Evolutionary conservation across 495 filamentous ascomycete species (phyloP).

Genomic region (Tuber borchii): DNA sequence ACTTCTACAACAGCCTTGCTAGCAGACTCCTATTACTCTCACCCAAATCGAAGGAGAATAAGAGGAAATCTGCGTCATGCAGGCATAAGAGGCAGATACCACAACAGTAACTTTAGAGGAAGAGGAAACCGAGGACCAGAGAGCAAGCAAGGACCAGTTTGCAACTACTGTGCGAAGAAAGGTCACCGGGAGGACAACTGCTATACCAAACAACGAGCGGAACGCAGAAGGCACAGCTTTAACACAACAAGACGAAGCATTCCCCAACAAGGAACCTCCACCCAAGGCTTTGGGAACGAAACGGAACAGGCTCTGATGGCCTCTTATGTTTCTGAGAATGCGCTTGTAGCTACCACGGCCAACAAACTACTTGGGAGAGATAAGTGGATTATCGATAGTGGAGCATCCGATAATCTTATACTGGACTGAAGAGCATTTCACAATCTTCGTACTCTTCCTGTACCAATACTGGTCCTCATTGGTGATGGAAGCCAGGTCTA

Average conservation of each 20-base stretch:
- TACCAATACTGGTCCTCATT: neutral
- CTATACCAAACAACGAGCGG: neutral
- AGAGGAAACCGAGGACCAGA: rapidly evolving
- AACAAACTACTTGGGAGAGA: rapidly evolving
- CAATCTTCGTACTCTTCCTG: neutral
- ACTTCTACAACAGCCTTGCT: neutral
- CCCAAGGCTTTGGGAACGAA: neutral
- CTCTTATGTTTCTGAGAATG: neutral
- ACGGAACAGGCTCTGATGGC: neutral
- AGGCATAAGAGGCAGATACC: neutral
- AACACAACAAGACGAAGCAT: neutral
- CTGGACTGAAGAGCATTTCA: neutral
- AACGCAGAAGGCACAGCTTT: neutral
- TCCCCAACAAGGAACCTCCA: rapidly evolving
- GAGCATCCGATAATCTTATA: neutral
- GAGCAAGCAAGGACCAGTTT: neutral
- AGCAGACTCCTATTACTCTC: rapidly evolving
- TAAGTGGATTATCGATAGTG: neutral
- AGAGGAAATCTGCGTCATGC: rapidly evolving
- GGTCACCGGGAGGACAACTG: neutral
- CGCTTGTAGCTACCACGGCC: neutral
- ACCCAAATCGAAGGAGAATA: too few relatives aligned
- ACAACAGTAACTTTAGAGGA: neutral
- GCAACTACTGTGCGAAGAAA: neutral
- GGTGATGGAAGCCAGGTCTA: neutral